Evolutionary conservation across 768 basidiomycete genomes (phyloP).

Genomic region (Coprinopsis sp.): DNA sequence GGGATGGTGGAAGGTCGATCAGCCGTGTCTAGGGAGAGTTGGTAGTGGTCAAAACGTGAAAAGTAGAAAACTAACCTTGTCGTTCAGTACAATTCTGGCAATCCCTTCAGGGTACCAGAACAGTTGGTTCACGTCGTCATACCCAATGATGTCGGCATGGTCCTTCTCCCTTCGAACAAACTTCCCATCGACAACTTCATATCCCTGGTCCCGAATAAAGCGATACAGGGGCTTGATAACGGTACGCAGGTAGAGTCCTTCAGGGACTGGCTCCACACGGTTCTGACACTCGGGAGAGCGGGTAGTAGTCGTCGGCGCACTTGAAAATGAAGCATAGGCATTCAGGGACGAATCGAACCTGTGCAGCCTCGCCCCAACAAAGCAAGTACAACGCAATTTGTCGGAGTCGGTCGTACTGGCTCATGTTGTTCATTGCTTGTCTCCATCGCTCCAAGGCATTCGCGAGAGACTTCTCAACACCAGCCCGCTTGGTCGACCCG

Average conservation of each 20-base stretch:
- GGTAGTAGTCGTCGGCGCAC: slow-evolving; percentile 99
- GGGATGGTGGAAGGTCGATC: slow-evolving; percentile 84
- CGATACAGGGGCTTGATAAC: slow-evolving; percentile 93
- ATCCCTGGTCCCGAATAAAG: slow-evolving; percentile 96
- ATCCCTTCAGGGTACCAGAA: slow-evolving; percentile 99
- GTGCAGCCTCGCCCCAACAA: slow-evolving; percentile 98
- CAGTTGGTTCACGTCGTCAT: slow-evolving; percentile 97
- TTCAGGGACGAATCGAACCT: slow-evolving; percentile 94
- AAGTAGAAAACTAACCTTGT: slow-evolving; percentile 59
- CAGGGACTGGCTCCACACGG: slow-evolving; percentile 85
- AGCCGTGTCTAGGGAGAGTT: slow-evolving; percentile 62
- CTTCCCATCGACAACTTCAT: slow-evolving; percentile 92
- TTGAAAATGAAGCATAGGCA: slow-evolving; percentile 99
- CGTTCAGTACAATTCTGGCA: slow-evolving; percentile 79
- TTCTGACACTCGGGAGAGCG: slow-evolving; percentile 98
- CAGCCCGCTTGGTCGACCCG: slow-evolving; percentile 39
- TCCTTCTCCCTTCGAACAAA: slow-evolving; percentile 92
- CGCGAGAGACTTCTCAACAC: slow-evolving; percentile 62
- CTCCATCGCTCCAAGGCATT: slow-evolving; percentile 91
- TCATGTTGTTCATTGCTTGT: slow-evolving; percentile 98
- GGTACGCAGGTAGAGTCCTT: slow-evolving; percentile 88
- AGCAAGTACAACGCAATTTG: slow-evolving; percentile 95
- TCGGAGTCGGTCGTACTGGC: slow-evolving; percentile 92
- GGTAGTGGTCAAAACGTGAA: slow-evolving; percentile 1
- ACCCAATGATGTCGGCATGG: slow-evolving; percentile 93